Percentiles rank a stretch among this genome's conserved stretches.
Conservation (phyloP, 768 basidiomycete genomes). For the Clavaria fumosa region DNA sequence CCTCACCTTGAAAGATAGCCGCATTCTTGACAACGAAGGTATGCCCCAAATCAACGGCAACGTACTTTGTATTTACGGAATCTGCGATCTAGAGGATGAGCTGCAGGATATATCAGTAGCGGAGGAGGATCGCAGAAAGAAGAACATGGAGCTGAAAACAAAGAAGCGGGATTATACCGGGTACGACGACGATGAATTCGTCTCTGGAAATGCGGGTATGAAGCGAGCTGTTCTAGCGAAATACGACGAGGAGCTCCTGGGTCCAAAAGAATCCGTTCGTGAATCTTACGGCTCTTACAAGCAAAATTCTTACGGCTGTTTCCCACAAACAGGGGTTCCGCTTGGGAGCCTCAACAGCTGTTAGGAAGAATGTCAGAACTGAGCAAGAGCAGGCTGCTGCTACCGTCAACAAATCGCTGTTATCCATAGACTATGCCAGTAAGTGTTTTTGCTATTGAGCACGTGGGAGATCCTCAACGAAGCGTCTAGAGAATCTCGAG, state of each 20-base stretch:
- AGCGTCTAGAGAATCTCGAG: constrained; percentile 59
- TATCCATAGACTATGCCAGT: constrained; percentile 88
- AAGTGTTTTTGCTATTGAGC: constrained; percentile 19
- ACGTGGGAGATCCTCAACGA: constrained; percentile 9
- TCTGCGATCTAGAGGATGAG: constrained; percentile 69
- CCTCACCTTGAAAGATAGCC: constrained; percentile 91
- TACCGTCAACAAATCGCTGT: constrained; percentile 61
- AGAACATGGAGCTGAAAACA: constrained; percentile 72
- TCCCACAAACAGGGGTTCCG: constrained; percentile 83
- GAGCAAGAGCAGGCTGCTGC: constrained; percentile 38
- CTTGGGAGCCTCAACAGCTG: constrained; percentile 45
- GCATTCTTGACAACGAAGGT: constrained; percentile 94
- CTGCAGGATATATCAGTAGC: constrained; percentile 93
- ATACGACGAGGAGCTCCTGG: constrained; percentile 85
- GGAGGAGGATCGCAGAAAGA: constrained; percentile 66
- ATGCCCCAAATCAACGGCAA: constrained; percentile 9
- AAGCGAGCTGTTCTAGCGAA: constrained; percentile 77
- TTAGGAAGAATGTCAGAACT: constrained; percentile 25
- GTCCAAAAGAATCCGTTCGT: constrained; percentile 50
- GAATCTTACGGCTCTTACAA: too few species aligned
- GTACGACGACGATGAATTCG: constrained; percentile 93
- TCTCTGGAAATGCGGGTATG: constrained; percentile 54
- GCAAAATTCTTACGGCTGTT: too few species aligned
- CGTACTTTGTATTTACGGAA: background rate
- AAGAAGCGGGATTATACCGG: constrained; percentile 86